Conservation (phyloP, 805 yeast genomes). For the Candida caryicola region DNA sequence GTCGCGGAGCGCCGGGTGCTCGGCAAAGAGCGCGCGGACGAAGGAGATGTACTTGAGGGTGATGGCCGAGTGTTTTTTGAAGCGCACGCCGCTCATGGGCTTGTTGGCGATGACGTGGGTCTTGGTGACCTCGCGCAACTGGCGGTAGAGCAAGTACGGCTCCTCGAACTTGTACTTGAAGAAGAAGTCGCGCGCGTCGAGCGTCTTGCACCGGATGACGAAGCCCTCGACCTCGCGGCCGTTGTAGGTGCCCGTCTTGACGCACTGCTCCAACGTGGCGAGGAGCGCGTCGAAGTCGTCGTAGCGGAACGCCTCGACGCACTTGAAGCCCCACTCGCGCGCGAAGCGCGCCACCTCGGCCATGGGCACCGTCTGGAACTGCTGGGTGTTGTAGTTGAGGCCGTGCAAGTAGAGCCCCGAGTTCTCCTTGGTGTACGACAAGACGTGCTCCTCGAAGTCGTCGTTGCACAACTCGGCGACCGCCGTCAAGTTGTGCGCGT, state of each 20-base stretch:
- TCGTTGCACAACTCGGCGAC: conserved; percentile 95
- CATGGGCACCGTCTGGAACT: conserved; percentile 65
- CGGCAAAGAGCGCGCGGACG: conserved; percentile 52
- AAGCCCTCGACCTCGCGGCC: conserved; percentile 87
- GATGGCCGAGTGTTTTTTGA: conserved; percentile 49
- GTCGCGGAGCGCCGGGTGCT: conserved; percentile 45
- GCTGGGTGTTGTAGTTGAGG: conserved; percentile 61
- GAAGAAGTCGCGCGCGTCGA: conserved; percentile 50
- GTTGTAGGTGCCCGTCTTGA: conserved; percentile 66
- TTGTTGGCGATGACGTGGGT: conserved; percentile 37
- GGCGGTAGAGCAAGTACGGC: conserved; percentile 88
- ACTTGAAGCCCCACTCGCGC: conserved; percentile 62
- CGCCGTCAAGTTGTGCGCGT: conserved; percentile 62
- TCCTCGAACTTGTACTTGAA: conserved; percentile 95
- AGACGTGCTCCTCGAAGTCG: conserved; percentile 86
- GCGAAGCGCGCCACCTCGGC: conserved; percentile 61
- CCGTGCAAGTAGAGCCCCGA: conserved; percentile 93
- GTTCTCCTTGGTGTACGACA: conserved; percentile 60
- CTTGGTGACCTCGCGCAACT: conserved; percentile 84
- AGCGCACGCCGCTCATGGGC: conserved; percentile 7
- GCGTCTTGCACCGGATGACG: conserved; percentile 66
- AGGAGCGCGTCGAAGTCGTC: conserved; percentile 41
- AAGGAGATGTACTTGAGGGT: conserved; percentile 69
- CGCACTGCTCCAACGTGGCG: conserved; percentile 52
- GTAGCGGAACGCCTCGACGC: conserved; percentile 47